Base-by-base conservation (phyloP, 2,329 filamentous ascomycete species). In the Aspergillus costaricaensis region DNA sequence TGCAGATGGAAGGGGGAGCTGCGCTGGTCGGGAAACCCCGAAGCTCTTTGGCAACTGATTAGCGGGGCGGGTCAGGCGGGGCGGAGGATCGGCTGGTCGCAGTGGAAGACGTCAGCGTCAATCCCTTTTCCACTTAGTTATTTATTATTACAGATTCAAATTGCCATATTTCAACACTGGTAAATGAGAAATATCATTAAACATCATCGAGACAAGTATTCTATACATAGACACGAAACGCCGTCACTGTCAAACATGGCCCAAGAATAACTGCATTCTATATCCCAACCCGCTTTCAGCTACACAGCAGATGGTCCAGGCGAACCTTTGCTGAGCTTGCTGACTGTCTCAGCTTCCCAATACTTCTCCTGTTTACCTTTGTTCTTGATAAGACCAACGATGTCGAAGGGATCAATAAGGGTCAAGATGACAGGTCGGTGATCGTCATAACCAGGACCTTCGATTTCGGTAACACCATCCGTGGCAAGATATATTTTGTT, bases 381-480 rank as follows among this genome's bases (percentile, higher is more conserved):
- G 2, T 71, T 72, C 21, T 55, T 68, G n/a, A 79, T 64, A 23
- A 79, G 55, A 5, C 77, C 76, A 17, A 64, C 65, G 10, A 80
- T 47, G 64, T 80, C 77, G 61, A 80, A 80, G 2, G 78, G 78
- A 64, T 80, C 78, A 14, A 80, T 30, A 1, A 80, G 38, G 0
- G 78, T 83, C 4, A 79, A 52, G 7, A 80, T 60, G 65, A 79
- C 81, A 6, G 73, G 77, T 14, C 82, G 73, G 43, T 76, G 73
- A 63, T 84, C 82, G 3, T 78, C 68, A 73, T 79, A 83, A 0
- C 82, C 82, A 0, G 81, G 81, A 0, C 82, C 82, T 48, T 76
- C 72, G 5, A 81, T 67, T 67, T 85, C 84, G 0, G 82, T 85
- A 36, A 80, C 74, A 0, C 83, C 83, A 67, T 86, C 83, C 12